Conservation (phyloP, 148 eudicot species). For the Diospyros kaki region DNA sequence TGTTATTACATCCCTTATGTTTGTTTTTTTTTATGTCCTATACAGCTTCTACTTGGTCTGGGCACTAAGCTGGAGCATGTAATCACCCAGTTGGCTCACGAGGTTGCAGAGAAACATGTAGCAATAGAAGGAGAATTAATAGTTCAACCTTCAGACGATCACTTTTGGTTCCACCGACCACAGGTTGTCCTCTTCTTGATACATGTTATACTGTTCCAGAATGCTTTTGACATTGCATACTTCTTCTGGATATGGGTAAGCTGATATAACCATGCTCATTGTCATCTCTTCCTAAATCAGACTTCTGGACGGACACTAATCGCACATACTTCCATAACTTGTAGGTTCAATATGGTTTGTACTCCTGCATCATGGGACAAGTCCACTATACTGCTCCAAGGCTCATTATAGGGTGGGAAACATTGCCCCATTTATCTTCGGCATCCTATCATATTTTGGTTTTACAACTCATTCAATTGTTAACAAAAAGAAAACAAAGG, state of each 20-base stretch:
- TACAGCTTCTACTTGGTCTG: constrained; percentile 66
- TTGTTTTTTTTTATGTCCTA: neutral
- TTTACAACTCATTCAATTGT: no score
- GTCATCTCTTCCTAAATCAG: neutral
- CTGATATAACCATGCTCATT: neutral
- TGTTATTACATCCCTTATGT: neutral
- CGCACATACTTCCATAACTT: neutral
- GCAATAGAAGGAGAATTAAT: constrained; percentile 67
- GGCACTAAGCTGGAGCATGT: constrained; percentile 83
- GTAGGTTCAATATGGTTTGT: constrained; percentile 59
- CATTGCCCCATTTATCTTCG: neutral
- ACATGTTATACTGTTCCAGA: constrained; percentile 72
- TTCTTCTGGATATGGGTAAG: constrained; percentile 90
- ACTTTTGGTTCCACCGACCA: constrained; percentile 74
- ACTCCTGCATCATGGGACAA: constrained; percentile 78
- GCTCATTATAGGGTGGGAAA: constrained; percentile 62
- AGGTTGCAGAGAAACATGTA: constrained; percentile 69
- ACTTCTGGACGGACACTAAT: neutral
- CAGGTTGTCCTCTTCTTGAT: constrained; percentile 51
- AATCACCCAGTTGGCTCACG: constrained; percentile 55
- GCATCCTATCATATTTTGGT: neutral
- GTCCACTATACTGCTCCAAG: constrained; percentile 52
- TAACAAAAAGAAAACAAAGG: no score
- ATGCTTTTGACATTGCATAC: constrained; percentile 73
- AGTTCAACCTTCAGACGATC: constrained; percentile 72